phyloP scores from a whole-genome alignment of 2,329 filamentous ascomycete genomes.

The Botrytis deweyae region DNA sequence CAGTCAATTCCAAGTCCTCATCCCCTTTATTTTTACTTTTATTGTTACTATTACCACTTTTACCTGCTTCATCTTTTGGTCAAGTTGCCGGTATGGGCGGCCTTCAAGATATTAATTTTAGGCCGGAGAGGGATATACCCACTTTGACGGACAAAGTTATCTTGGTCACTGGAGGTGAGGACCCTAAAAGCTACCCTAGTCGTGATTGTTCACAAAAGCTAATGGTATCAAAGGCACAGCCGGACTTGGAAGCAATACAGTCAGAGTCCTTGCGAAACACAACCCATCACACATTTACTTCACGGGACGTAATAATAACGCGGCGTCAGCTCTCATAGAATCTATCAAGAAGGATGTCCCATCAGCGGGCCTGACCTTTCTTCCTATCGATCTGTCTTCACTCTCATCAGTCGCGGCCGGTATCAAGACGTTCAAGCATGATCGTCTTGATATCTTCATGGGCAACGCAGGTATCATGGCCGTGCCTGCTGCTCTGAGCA shows the following conservation, averaged over 20 bases:
- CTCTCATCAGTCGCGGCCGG: not conserved
- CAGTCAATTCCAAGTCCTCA: not conserved
- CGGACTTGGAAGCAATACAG: not conserved
- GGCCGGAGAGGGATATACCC: not conserved
- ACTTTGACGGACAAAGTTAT: not conserved
- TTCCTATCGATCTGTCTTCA: not conserved
- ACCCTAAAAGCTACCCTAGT: not conserved
- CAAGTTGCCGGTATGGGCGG: not conserved
- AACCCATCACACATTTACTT: not conserved
- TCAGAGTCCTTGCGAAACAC: not conserved
- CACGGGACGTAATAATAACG: not conserved
- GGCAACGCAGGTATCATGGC: not conserved
- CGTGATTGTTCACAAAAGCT: not conserved
- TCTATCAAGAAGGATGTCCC: not conserved
- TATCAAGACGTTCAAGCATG: not conserved
- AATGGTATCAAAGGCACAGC: not conserved
- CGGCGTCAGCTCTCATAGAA: not conserved
- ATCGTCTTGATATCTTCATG: not conserved
- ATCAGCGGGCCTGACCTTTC: not conserved
- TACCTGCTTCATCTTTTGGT: not conserved
- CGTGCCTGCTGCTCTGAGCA: not conserved
- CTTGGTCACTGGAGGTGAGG: not conserved
- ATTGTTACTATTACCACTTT: not conserved
- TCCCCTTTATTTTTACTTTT: not conserved
- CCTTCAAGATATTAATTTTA: not conserved